Evolutionary conservation across 2,329 filamentous ascomycete species (phyloP), one percentile per base, ranked within the genome.

Genomic region (Aspergillus brasiliensis): DNA sequence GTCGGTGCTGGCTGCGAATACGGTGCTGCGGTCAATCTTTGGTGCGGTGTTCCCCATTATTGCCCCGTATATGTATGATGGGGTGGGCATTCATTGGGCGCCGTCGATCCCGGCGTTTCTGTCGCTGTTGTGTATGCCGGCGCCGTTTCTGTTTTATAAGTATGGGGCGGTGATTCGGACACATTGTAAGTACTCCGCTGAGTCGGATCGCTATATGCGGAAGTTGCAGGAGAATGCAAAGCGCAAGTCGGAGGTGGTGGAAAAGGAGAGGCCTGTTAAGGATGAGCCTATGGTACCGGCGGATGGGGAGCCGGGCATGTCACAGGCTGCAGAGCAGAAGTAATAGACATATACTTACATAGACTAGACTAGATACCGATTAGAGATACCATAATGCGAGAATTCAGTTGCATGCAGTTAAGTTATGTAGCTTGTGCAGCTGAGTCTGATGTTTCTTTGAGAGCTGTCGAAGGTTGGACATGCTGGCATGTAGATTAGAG

Each of bases 1-100:
- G 38, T 55, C 52, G 3, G 52, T 55, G 52, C 17, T 55, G 15
- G 52, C 52, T 2, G 52, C 52, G 10, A 55, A 55, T 31, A 55
- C 52, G 15, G 38, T 55, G n/a, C 27, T 55, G 8, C 25, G 52
- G 11, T 55, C 52, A 2, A 11, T 55, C 2, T 55, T 55, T 2
- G 52, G 52, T 17, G 52, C 52, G 2, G 10, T 55, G 5, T 55
- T 55, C 5, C 52, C 52, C 17, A 28, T 55, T 4, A 21, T 55
- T 25, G 38, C 52, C 2, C 25, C 52, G n/a, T 55, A 55, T 31
- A 55, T 55, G 52, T 55, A 55, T 8, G 8, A 25, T 1, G 25
- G 52, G 2, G n/a, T 27, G 8, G 52, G 52, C 1, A 55, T 55
- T n/a, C 52, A 55, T 44, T 55, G 52, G 52, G 52, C 52, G 5